phyloP scores from a whole-genome alignment of 2,329 filamentous ascomycete species.

The Diaporthe vexans region DNA sequence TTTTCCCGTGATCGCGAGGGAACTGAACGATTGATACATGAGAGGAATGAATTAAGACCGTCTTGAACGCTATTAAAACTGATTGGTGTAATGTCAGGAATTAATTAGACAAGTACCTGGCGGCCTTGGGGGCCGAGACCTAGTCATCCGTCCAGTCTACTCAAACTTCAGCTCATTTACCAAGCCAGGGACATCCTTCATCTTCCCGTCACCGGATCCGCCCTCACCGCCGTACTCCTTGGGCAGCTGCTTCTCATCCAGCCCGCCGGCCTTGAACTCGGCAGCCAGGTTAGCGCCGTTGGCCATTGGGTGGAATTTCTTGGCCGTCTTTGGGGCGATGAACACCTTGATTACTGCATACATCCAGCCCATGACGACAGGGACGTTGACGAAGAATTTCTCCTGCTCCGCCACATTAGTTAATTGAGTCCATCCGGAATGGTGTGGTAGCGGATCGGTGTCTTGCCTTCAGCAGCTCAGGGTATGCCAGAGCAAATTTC shows the following conservation, averaged over 20 bases:
- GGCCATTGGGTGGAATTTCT: conserved; percentile 84
- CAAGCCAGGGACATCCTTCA: conserved; percentile 40
- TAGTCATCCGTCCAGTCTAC: neutral
- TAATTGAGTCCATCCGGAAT: neutral
- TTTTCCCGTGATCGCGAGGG: no score
- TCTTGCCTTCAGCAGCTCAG: conserved; percentile 79
- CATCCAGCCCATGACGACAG: conserved; percentile 90
- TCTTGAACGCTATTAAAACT: conserved; percentile 1
- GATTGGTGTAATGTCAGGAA: neutral
- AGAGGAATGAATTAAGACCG: neutral
- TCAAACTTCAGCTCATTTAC: conserved; percentile 40
- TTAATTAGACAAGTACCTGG: neutral
- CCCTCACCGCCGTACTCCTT: conserved; percentile 85
- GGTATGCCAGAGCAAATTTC: conserved; percentile 85
- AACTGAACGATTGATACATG: neutral
- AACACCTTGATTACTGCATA: conserved; percentile 83
- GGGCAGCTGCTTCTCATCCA: conserved; percentile 75
- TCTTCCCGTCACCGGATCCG: conserved; percentile 40
- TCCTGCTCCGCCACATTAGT: conserved; percentile 53
- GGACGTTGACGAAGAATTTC: conserved; percentile 98
- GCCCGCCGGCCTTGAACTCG: conserved; percentile 68
- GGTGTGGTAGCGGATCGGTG: neutral
- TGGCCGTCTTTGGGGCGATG: conserved; percentile 78
- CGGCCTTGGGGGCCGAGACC: neutral
- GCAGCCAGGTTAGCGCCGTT: conserved; percentile 78